Conservation (phyloP, 2,329 filamentous ascomycete genomes). For the Cladosporium cucumerinum region DNA sequence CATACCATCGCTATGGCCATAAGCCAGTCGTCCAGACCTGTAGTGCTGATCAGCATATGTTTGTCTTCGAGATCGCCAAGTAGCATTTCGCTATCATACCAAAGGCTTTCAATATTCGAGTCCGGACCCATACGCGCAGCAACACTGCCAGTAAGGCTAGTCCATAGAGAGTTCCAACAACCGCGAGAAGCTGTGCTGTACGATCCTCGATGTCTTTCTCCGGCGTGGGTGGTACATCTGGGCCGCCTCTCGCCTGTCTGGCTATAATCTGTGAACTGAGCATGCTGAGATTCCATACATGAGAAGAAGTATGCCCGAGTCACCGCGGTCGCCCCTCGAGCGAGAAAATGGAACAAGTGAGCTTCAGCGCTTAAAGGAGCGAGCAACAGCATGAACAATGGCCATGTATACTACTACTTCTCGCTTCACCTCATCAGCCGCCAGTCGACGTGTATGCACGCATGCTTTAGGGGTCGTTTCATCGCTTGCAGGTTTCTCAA, state of each 20-base stretch:
- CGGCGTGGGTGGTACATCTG: background rate
- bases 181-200: background rate
- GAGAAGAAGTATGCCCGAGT: background rate
- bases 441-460: background rate
- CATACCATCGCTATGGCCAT: background rate
- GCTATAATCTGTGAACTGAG: background rate
- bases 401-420: background rate
- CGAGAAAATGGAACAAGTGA: background rate
- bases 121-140: background rate
- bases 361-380: background rate
- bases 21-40: background rate
- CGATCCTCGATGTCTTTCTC: background rate
- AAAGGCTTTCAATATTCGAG: background rate
- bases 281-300: background rate
- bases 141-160: background rate
- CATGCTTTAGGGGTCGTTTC: background rate
- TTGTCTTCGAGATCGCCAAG: background rate
- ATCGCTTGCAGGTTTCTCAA: background rate
- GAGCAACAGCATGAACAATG: background rate
- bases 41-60: background rate
- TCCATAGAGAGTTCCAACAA: slow-evolving; percentile 3
- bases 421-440: background rate
- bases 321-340: background rate
- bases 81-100: background rate
- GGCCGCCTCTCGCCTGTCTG: background rate